Conservation (phyloP, 2,329 filamentous ascomycete genomes). For the Chlorencoelia australis region DNA sequence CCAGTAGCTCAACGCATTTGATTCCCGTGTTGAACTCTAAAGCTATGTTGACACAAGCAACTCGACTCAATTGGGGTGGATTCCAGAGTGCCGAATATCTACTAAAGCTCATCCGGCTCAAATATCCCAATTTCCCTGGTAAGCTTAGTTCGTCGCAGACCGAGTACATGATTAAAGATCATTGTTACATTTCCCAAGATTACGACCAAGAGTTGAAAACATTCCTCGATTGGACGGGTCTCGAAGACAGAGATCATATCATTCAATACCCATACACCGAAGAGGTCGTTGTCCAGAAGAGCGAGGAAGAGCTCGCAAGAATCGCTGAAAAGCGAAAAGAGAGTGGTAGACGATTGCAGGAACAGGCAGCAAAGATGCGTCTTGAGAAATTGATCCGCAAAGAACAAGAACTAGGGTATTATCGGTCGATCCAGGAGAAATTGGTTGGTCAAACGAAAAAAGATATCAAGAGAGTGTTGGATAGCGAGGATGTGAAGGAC, state of each 20-base stretch:
- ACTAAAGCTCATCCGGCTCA: conserved; percentile 76
- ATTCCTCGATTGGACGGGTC: conserved; percentile 82
- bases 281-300: conserved; percentile 82
- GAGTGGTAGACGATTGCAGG: conserved; percentile 80
- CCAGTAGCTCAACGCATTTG: conserved; percentile 86
- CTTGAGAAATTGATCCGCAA: conserved; percentile 92
- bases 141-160: conserved; percentile 82
- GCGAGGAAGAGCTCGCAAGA: conserved; percentile 80
- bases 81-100: conserved; percentile 85
- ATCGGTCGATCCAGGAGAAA: conserved; percentile 68
- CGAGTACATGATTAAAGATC: conserved; percentile 76
- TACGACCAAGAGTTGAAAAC: conserved; percentile 68
- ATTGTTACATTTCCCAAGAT: conserved; percentile 80
- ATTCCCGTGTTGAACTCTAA: conserved; percentile 88
- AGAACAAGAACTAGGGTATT: conserved; percentile 91
- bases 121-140: conserved; percentile 81
- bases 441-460: conserved; percentile 78
- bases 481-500: conserved; percentile 86
- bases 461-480: conserved; percentile 74
- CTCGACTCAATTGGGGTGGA: conserved; percentile 89
- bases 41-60: conserved; percentile 74
- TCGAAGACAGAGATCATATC: conserved; percentile 81
- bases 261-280: conserved; percentile 93
- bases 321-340: conserved; percentile 94
- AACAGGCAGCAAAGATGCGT: conserved; percentile 95